A percentile compares a stretch with the other conserved stretches of the same genome.
These are phyloP conservation scores for Hemileia vastatrix DNA, from an alignment of 1,284 basidiomycete species.

Conservation along the genomic window DNA sequence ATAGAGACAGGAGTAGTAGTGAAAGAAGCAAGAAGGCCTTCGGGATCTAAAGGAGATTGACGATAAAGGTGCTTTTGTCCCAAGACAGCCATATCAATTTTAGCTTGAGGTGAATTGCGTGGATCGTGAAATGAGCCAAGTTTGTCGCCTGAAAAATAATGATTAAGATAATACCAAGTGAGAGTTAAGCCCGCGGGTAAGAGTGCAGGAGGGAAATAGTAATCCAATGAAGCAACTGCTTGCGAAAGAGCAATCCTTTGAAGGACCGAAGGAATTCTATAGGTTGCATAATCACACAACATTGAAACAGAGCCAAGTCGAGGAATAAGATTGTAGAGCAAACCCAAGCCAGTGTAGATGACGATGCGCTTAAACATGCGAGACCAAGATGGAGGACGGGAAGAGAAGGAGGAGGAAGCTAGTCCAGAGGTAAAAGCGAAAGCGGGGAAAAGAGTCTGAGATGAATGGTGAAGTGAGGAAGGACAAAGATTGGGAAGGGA, in stretches of 20 bases:
- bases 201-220: neutral
- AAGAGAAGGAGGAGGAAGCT: neutral
- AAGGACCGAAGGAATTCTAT: slow-evolving; percentile 15
- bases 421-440: slow-evolving; percentile 19
- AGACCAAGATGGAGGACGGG: neutral
- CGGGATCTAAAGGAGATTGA: slow-evolving; percentile 9
- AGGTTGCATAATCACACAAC: slow-evolving; percentile 1
- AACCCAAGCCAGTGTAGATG: slow-evolving; percentile 7
- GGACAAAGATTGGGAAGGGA: neutral
- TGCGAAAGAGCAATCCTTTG: neutral
- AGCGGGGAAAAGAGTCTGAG: slow-evolving; percentile 16
- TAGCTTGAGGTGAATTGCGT: neutral
- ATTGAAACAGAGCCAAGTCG: no score
- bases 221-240: neutral
- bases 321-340: slow-evolving; percentile 11
- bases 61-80: slow-evolving; percentile 8
- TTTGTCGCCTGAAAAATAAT: no score
- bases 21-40: slow-evolving; percentile 13
- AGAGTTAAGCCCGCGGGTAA: neutral
- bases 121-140: slow-evolving; percentile 4
- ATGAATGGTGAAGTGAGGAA: neutral
- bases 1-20: slow-evolving; percentile 10
- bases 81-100: slow-evolving; percentile 2
- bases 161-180: neutral
- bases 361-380: neutral